phyloP scores from a whole-genome alignment of 352 stramenopile species.

The Phytophthora palmivora region DNA sequence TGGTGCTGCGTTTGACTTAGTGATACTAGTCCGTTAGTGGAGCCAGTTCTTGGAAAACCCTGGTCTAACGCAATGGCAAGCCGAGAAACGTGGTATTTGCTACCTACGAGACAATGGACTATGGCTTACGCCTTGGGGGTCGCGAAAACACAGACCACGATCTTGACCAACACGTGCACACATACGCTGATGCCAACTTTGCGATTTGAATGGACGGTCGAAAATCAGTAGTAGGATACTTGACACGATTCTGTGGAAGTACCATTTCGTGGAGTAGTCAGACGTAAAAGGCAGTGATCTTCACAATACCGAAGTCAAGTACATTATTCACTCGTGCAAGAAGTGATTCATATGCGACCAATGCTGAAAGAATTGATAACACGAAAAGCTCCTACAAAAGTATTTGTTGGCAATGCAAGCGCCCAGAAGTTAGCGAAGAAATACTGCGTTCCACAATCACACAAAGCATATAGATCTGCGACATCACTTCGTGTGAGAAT shows the following conservation, averaged over 20 bases:
- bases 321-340: conserved; percentile 30
- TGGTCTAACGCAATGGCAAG: conserved; percentile 15
- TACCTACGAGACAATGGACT: conserved; percentile 15
- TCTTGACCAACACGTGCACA: conserved; percentile 1
- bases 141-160: no score
- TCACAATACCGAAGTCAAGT: conserved; percentile 3
- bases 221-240: conserved; percentile 23
- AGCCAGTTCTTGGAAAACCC: conserved; percentile 21
- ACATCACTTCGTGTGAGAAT: conserved; percentile 26
- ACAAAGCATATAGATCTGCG: conserved; percentile 31
- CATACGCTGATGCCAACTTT: conserved; percentile 25
- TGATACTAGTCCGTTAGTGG: conserved; percentile 4
- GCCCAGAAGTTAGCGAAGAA: conserved; percentile 28
- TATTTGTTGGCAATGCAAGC: conserved; percentile 24
- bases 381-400: conserved; percentile 8
- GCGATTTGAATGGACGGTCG: conserved; percentile 22
- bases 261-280: no score
- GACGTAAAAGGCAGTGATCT: conserved; percentile 21
- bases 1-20: conserved; percentile 9
- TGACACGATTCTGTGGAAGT: conserved; percentile 26
- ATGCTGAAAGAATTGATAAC: conserved; percentile 27
- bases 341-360: conserved; percentile 21
- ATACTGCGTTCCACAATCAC: conserved; percentile 20
- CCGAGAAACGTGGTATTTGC: conserved; percentile 6
- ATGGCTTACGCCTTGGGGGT: conserved; percentile 11